Percentiles rank a stretch among this genome's conserved stretches.
These are phyloP conservation scores for Hypoxylon lenormandii DNA, from an alignment of 495 filamentous ascomycete species.

Conservation along the genomic window DNA sequence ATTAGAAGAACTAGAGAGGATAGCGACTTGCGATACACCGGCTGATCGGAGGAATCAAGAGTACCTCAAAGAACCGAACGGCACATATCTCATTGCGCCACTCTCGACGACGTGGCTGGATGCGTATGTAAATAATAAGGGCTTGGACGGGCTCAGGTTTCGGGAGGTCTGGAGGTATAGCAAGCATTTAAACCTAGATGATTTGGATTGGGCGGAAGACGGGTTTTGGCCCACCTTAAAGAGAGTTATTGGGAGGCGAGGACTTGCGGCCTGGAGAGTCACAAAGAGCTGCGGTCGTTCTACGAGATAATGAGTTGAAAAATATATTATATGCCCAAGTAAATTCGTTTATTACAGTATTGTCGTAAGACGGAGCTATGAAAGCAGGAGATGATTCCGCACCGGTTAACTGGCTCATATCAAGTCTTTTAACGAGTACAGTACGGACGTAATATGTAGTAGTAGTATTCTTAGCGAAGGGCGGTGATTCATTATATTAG, in stretches of 20 bases:
- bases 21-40: conserved; percentile 70
- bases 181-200: conserved; percentile 88
- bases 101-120: conserved; percentile 79
- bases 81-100: conserved; percentile 75
- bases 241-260: conserved; percentile 82
- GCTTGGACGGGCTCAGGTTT: conserved; percentile 64
- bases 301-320: conserved; percentile 14
- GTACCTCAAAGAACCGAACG: conserved; percentile 64
- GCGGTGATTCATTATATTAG: no score
- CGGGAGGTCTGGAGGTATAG: conserved; percentile 77
- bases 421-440: no score
- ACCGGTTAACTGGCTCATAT: no score
- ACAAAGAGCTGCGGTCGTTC: conserved; percentile 63
- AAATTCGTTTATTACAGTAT: neutral
- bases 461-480: no score
- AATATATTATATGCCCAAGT: conserved; percentile 27
- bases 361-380: no score
- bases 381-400: no score
- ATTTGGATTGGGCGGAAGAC: conserved; percentile 88
- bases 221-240: conserved; percentile 79
- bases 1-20: conserved; percentile 67
- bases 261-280: conserved; percentile 82
- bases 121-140: conserved; percentile 64
- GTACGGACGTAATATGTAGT: no score
- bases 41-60: conserved; percentile 63